Evolutionary conservation across 306 rosid genomes (phyloP).

Genomic region (Rosa rugosa): DNA sequence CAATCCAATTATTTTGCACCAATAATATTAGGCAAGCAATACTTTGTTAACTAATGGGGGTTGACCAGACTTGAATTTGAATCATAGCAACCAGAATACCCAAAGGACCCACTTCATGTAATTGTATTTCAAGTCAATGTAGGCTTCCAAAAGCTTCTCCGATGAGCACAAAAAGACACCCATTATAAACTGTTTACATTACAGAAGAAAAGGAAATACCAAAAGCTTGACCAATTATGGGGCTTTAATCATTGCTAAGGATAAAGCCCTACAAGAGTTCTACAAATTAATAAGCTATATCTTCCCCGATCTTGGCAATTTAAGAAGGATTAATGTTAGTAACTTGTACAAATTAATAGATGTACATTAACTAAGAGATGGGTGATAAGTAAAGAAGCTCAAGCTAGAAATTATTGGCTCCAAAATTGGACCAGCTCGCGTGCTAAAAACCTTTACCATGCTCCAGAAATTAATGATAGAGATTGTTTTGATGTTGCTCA

Average conservation of each 20-base stretch:
- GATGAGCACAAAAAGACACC: slow-evolving; percentile 35
- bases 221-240: slow-evolving; percentile 25
- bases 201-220: slow-evolving; percentile 21
- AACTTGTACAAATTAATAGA: background rate
- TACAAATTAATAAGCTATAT: background rate
- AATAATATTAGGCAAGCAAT: slow-evolving; percentile 27
- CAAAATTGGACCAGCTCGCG: slow-evolving; percentile 27
- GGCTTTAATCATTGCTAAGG: slow-evolving; percentile 43
- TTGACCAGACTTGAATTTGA: slow-evolving; percentile 44
- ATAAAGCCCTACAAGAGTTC: slow-evolving; percentile 1
- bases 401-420: slow-evolving; percentile 33
- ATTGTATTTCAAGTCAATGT: slow-evolving; percentile 53
- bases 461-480: slow-evolving; percentile 19
- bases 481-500: slow-evolving; percentile 26
- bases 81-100: slow-evolving; percentile 21
- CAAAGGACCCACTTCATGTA: slow-evolving; percentile 34
- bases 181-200: slow-evolving; percentile 19
- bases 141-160: slow-evolving; percentile 35
- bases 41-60: slow-evolving; percentile 33
- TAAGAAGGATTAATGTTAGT: background rate
- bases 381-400: slow-evolving; percentile 31
- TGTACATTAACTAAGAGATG: slow-evolving; percentile 34
- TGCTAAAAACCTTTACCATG: slow-evolving; percentile 46
- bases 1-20: slow-evolving; percentile 38
- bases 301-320: background rate